Conservation (phyloP, 768 basidiomycete species). For the Amanita fuliginea region DNA sequence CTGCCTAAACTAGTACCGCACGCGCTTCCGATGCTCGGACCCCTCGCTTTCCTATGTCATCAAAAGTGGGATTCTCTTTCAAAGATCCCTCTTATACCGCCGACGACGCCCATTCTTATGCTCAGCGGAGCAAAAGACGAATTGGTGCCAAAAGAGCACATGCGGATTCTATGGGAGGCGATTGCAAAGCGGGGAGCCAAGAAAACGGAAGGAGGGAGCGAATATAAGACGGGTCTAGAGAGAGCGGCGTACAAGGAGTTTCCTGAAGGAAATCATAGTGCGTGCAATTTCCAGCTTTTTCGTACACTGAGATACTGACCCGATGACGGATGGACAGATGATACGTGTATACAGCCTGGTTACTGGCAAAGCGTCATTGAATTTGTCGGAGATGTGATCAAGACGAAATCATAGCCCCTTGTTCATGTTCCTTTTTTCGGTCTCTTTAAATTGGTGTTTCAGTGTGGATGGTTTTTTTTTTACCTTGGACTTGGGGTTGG, state of each 20-base stretch:
- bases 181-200: constrained; percentile 43
- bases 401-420: not conserved
- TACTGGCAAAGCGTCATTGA: constrained; percentile 43
- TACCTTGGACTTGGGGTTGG: no score
- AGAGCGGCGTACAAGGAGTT: constrained; percentile 48
- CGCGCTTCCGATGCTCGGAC: constrained; percentile 62
- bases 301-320: not conserved
- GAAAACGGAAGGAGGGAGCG: constrained; percentile 23
- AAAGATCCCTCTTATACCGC: constrained; percentile 52
- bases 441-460: no score
- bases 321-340: constrained; percentile 22
- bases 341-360: constrained; percentile 43
- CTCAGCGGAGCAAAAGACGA: constrained; percentile 66
- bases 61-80: constrained; percentile 80
- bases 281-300: constrained; percentile 6
- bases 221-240: constrained; percentile 38
- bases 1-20: constrained; percentile 75
- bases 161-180: constrained; percentile 63
- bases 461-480: no score
- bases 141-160: constrained; percentile 66
- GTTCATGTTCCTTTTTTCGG: not conserved
- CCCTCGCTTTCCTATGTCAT: constrained; percentile 71
- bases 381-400: constrained; percentile 24
- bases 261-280: constrained; percentile 45
- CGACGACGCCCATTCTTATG: constrained; percentile 67